Evolutionary conservation across 306 rosid genomes (phyloP), one percentile per base, ranked within the genome.

Genomic region (Casuarina cunninghamiana): DNA sequence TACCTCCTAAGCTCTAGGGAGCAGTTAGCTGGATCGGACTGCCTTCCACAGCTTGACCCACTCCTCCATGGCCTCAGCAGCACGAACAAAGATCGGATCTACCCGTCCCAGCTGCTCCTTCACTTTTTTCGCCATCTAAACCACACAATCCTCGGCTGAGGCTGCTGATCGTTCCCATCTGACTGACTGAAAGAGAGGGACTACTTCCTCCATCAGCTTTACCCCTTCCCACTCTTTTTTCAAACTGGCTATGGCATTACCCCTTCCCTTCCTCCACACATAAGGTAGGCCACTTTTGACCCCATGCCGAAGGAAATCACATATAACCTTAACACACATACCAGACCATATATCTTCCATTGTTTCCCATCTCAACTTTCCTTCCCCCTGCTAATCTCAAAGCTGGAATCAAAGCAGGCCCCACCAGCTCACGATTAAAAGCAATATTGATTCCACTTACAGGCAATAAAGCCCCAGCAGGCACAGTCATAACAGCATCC

Each of bases 141-240:
- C 63, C 66, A 96, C 88, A 57, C 98, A 96, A 75, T 85, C 97
- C 81, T 91, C 97, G 4, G 90, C 88, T 2, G 89, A 91, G 12
- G 79, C 76, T 37, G 94, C 93, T 15, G 97, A 76, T 79, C 67
- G 88, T 11, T 92, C 80, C 65, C 93, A 72, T 84, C 83, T 86
- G 35, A 93, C 75, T 35, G 99, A 83, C 81, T 96, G 96, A 86
- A 96, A 96, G 90, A 96, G 91, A 68, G 99, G 99, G 71, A 96
- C 94, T 62, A 91, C 90, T 35, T 96, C 91, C 88, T 96, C 99
- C 99, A 96, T 93, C 76, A 91, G 75, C 79, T 90, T 96, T 86
- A 96, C 96, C 68, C 99, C 99, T 81, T 96, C 92, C 99, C 99
- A 93, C 84, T 96, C 98, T 85, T 96, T 96, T 86, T 89, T 93